Evolutionary conservation across 1,284 basidiomycete species (phyloP).

Genomic region (Ustilago cynodontis): DNA sequence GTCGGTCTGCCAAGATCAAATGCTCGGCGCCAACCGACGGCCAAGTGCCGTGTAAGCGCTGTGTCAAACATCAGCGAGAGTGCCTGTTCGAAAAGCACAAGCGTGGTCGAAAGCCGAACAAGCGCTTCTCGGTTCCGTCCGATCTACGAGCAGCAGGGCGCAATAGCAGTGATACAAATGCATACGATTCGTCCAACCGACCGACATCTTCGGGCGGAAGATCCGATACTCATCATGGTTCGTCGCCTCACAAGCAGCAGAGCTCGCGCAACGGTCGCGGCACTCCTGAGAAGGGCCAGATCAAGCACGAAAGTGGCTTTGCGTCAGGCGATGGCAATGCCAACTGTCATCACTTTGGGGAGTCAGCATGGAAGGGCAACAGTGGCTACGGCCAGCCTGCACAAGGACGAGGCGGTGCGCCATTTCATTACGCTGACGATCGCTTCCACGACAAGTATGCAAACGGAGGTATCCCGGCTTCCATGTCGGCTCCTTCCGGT

Average conservation of each 20-base stretch:
- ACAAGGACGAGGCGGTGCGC: conserved; percentile 6
- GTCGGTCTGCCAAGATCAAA: conserved; percentile 59
- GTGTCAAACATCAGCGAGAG: conserved; percentile 55
- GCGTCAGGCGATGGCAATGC: conserved; percentile 11
- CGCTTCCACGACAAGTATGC: conserved; percentile 41
- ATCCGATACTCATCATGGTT: conserved; percentile 24
- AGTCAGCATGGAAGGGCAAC: conserved; percentile 26
- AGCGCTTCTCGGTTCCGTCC: conserved; percentile 51
- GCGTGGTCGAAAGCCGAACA: conserved; percentile 58
- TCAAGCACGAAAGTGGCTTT: conserved; percentile 25
- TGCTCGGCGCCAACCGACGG: conserved; percentile 63
- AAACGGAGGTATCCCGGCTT: conserved; percentile 27
- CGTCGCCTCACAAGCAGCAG: conserved; percentile 9
- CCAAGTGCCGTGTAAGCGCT: conserved; percentile 60
- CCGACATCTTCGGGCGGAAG: conserved; percentile 27
- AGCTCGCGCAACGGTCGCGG: conserved; percentile 25
- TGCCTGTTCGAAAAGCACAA: conserved; percentile 64
- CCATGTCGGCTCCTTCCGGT: conserved; percentile 45
- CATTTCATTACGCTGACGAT: conserved; percentile 34
- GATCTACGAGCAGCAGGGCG: conserved; percentile 35
- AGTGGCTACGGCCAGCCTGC: conserved; percentile 18
- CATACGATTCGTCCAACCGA: conserved; percentile 15
- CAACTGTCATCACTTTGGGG: conserved; percentile 23
- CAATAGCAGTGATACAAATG: conserved; percentile 32
- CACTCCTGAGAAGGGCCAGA: conserved; percentile 30